A percentile compares a stretch with the other conserved stretches of the same genome.
phyloP scores from a whole-genome alignment of 2,329 filamentous ascomycete genomes.

The Dothideomycetes sp. region DNA sequence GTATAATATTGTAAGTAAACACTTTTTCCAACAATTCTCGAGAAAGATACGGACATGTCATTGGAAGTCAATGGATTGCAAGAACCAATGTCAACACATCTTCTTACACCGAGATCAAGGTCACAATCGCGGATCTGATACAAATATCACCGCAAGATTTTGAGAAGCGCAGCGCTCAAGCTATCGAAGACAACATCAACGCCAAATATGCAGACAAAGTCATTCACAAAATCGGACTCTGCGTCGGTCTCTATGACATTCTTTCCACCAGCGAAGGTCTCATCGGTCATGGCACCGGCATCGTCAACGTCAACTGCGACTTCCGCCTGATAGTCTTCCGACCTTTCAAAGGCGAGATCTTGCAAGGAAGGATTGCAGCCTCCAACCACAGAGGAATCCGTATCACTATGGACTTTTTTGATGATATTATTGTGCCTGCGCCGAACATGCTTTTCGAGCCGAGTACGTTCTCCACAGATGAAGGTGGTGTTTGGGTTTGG shows the following conservation, averaged over 20 bases:
- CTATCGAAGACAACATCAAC: conserved; percentile 95
- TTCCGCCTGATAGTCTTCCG: conserved; percentile 91
- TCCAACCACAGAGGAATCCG: conserved; percentile 65
- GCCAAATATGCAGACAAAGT: conserved; percentile 93
- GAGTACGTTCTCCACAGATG: conserved; percentile 48
- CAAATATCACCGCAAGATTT: conserved; percentile 88
- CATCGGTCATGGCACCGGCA: conserved; percentile 83
- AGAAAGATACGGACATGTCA: not conserved
- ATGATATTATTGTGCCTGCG: conserved; percentile 71
- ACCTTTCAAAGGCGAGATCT: conserved; percentile 89
- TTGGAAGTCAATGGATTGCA: not conserved
- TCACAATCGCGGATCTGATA: conserved; percentile 87
- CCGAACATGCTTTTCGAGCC: conserved; percentile 64
- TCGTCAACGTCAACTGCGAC: conserved; percentile 93
- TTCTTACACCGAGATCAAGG: no score
- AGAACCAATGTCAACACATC: not conserved
- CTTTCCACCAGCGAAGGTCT: conserved; percentile 83
- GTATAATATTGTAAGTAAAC: conserved; percentile 20
- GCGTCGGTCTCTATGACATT: conserved; percentile 86
- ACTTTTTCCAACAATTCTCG: not conserved
- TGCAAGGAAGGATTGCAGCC: conserved; percentile 73
- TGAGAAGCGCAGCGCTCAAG: conserved; percentile 67
- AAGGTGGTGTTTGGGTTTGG: conserved; percentile 63
- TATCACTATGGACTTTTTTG: conserved; percentile 85
- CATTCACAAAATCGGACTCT: conserved; percentile 88